These are phyloP conservation scores for Alternaria postmessia DNA, from an alignment of 2,329 filamentous ascomycete genomes.

Conservation along the genomic window DNA sequence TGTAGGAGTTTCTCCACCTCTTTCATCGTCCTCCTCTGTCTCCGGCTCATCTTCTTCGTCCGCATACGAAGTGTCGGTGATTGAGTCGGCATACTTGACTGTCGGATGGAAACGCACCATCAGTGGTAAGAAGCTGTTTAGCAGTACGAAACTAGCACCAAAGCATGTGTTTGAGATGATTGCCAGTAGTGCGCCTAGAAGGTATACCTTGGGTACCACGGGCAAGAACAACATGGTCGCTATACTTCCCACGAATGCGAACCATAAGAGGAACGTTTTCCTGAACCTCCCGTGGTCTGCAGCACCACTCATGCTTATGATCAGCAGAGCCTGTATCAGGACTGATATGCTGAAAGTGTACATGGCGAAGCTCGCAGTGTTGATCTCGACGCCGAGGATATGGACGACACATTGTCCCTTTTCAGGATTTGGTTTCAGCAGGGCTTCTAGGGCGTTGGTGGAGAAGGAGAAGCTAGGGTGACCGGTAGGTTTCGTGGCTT, in stretches of 20 bases:
- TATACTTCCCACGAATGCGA: slow-evolving; percentile 81
- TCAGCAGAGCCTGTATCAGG: slow-evolving; percentile 83
- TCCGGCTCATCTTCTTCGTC: slow-evolving; percentile 43
- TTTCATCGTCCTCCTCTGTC: slow-evolving; percentile 23
- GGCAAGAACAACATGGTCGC: slow-evolving; percentile 90
- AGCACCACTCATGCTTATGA: slow-evolving; percentile 95
- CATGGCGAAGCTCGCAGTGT: slow-evolving; percentile 97
- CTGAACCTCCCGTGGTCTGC: slow-evolving; percentile 90
- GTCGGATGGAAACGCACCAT: slow-evolving; percentile 85
- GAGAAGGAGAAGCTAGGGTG: slow-evolving; percentile 31
- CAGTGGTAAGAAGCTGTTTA: slow-evolving; percentile 94
- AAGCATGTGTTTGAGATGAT: slow-evolving; percentile 94
- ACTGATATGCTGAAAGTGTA: slow-evolving; percentile 97
- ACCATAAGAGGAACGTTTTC: slow-evolving; percentile 85
- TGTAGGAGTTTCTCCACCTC: slow-evolving; percentile 20
- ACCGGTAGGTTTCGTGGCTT: slow-evolving; percentile 65
- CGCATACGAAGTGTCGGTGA: slow-evolving; percentile 24
- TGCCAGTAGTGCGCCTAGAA: slow-evolving; percentile 82
- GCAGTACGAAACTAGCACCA: slow-evolving; percentile 90
- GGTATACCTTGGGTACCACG: slow-evolving; percentile 75
- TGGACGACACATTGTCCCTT: slow-evolving; percentile 78
- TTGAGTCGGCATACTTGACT: slow-evolving; percentile 50
- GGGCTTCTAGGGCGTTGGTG: slow-evolving; percentile 20
- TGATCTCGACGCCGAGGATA: slow-evolving; percentile 84
- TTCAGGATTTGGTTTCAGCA: slow-evolving; percentile 37